Conservation (phyloP, 108 stramenopile genomes). For the Schizochytrium sp. region DNA sequence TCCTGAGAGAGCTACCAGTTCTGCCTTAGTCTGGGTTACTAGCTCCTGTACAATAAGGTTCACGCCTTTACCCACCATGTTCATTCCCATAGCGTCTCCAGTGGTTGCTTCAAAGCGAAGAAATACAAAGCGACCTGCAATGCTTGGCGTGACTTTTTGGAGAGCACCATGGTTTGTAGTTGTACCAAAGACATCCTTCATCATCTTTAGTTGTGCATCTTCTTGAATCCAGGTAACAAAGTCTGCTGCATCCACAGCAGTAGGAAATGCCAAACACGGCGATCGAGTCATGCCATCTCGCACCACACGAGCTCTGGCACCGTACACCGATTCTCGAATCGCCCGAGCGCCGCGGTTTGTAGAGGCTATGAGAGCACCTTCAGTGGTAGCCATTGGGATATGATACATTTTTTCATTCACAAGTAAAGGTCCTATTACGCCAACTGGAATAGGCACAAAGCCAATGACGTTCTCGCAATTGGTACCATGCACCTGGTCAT, state of each 20-base stretch:
- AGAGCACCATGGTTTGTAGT: slow-evolving; percentile 94
- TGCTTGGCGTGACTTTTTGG: slow-evolving; percentile 80
- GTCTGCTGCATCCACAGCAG: slow-evolving; percentile 87
- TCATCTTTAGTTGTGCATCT: slow-evolving; percentile 81
- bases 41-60: slow-evolving; percentile 86
- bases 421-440: slow-evolving; percentile 91
- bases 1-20: slow-evolving; percentile 89
- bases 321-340: slow-evolving; percentile 77
- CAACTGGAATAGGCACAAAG: slow-evolving; percentile 89
- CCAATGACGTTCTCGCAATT: slow-evolving; percentile 98
- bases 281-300: slow-evolving; percentile 96
- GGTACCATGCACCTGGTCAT: slow-evolving; percentile 88
- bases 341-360: slow-evolving; percentile 97
- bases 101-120: slow-evolving; percentile 90
- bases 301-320: slow-evolving; percentile 76
- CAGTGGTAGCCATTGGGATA: slow-evolving; percentile 98
- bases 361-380: slow-evolving; percentile 92
- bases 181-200: slow-evolving; percentile 92
- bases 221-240: slow-evolving; percentile 84
- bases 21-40: slow-evolving; percentile 77
- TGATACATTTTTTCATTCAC: slow-evolving; percentile 87
- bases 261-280: slow-evolving; percentile 87
- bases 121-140: slow-evolving; percentile 94
- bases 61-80: slow-evolving; percentile 96
- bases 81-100: slow-evolving; percentile 99